A percentile compares a stretch with the other conserved stretches of the same genome.
Evolutionary conservation across 345 rosid genomes (phyloP).

Genomic region (Eucalyptus melliodora): DNA sequence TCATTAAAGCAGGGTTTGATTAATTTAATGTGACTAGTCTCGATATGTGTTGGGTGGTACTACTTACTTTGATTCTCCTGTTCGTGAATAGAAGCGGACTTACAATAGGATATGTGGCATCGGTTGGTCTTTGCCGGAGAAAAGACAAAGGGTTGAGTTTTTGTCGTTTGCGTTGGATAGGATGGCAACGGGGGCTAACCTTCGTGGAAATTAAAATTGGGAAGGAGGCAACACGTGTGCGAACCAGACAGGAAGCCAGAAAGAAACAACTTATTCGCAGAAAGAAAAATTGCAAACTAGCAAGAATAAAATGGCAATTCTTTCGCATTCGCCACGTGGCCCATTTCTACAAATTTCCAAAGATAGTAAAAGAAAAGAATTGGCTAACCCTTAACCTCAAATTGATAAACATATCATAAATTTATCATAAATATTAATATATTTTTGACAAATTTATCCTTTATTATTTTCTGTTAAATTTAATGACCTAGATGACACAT

Average conservation of each 20-base stretch:
- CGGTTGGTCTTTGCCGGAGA: background rate
- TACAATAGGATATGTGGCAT: background rate
- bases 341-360: background rate
- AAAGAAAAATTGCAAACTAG: background rate
- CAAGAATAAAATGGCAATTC: background rate
- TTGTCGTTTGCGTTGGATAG: background rate
- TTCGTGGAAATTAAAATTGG: background rate
- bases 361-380: background rate
- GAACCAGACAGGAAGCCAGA: background rate
- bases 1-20: background rate
- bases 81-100: background rate
- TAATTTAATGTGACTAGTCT: background rate
- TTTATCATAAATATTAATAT: too few relatives aligned
- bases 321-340: background rate
- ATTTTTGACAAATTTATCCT: rapidly evolving
- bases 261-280: background rate
- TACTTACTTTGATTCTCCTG: background rate
- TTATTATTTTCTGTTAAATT: too few relatives aligned
- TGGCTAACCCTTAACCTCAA: background rate
- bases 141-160: background rate
- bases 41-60: background rate
- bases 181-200: background rate
- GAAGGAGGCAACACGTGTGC: background rate
- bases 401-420: too few relatives aligned
- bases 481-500: too few relatives aligned